Percentiles rank a stretch among this genome's conserved stretches.
These are phyloP conservation scores for Huntiella abstrusa DNA, from an alignment of 2,329 filamentous ascomycete species.

Conservation along the genomic window DNA sequence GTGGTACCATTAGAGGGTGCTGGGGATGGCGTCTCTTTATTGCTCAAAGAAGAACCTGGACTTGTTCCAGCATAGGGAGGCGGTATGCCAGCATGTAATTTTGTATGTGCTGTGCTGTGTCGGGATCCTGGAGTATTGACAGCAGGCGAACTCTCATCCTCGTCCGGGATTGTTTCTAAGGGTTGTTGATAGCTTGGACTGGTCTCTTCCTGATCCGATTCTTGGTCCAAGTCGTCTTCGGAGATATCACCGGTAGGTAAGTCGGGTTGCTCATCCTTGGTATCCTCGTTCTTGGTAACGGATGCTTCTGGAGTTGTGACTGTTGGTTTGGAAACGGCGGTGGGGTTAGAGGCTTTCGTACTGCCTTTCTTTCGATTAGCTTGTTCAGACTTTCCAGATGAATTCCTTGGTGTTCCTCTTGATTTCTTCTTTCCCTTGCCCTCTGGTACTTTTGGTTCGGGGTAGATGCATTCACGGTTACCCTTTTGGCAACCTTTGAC, in stretches of 20 bases:
- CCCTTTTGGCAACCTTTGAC: conserved; percentile 70
- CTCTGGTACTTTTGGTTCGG: conserved; percentile 41
- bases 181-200: too few species aligned
- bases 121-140: conserved; percentile 13
- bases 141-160: conserved; percentile 23
- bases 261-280: not conserved
- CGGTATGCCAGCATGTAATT: conserved; percentile 12
- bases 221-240: too few species aligned
- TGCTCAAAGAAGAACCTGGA: conserved; percentile 19
- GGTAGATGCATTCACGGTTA: conserved; percentile 76
- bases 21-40: conserved; percentile 5
- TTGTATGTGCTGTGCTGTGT: conserved; percentile 12
- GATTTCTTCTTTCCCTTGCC: conserved; percentile 14
- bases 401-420: conserved; percentile 11
- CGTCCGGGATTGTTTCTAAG: conserved; percentile 35
- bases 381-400: too few species aligned
- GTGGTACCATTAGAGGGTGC: conserved; percentile 5
- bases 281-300: not conserved
- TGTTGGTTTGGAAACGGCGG: not conserved
- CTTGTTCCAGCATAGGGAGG: conserved; percentile 17
- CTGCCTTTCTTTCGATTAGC: conserved; percentile 21
- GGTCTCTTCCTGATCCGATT: too few species aligned
- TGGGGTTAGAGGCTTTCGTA: not conserved
- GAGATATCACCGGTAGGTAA: too few species aligned
- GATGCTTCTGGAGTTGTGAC: not conserved